Evolutionary conservation across 768 basidiomycete genomes (phyloP), one percentile per base, ranked within the genome.

Genomic region (Crepidotus variabilis): DNA sequence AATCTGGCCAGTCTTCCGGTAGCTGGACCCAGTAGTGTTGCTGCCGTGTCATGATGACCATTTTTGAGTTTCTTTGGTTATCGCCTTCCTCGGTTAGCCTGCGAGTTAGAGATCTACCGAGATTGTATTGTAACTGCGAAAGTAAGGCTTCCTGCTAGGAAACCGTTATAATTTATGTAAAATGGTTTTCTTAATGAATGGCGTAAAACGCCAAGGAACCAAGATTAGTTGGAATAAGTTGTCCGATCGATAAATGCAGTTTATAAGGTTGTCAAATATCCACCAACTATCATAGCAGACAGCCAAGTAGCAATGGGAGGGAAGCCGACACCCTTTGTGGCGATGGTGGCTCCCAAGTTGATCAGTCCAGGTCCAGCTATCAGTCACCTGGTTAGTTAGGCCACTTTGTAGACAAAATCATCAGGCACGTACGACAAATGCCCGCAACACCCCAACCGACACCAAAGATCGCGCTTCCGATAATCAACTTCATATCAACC

Each of bases 281-380:
- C 79, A 46, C 80, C 80, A 20, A 70, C 39, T 16, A 64, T 62
- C 52, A 79, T 65, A 6, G 75, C 69, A 6, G 53, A 67, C 34
- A 83, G 43, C 83, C 82, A 85, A 39, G 63, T 66, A 5, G 68
- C 66, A 50, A 69, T 64, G 7, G 70, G 69, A 11, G 60, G 46
- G 9, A 79, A 54, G 22, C 45, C 75, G 71, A 34, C 68, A 65
- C 10, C 61, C 67, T 23, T 84, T 55, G 10, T 78, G 76, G 47
- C 77, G 72, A 23, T 20, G 13, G 39, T 16, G 13, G 39, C 13
- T 11, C 85, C 85, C 23, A 86, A 63, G 62, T 85, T 86, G 32
- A 86, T 77, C 16, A 87, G 69, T n/a, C 72, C 83, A 8, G 85
- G 84, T 16, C 84, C 85, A 57, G 83, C 85, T 87, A 57, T 14